phyloP scores from a whole-genome alignment of 257 asterid genomes.

The Paraleonurus japonicus region DNA sequence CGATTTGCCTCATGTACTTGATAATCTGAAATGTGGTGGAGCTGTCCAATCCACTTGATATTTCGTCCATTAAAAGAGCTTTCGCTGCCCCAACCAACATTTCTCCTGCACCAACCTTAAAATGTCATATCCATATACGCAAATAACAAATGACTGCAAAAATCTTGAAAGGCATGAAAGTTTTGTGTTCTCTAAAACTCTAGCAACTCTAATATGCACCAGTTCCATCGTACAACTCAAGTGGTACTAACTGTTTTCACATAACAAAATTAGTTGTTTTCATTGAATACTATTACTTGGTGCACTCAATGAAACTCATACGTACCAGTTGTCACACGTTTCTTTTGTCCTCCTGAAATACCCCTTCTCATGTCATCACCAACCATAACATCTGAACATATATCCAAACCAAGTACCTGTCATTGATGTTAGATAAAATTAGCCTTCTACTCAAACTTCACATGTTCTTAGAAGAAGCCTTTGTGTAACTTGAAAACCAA shows the following conservation, averaged over 20 bases:
- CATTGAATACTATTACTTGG: no score
- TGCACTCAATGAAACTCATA: no score
- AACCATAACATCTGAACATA: constrained; percentile 38
- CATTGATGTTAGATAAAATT: not conserved
- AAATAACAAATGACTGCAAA: not conserved
- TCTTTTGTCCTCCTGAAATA: constrained; percentile 44
- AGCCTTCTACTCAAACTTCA: not conserved
- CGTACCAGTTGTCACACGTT: constrained; percentile 39
- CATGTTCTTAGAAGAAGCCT: not conserved
- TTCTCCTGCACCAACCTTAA: constrained; percentile 36
- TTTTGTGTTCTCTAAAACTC: not conserved
- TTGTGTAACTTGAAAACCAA: constrained; percentile 4
- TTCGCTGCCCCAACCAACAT: constrained; percentile 56
- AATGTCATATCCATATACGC: not conserved
- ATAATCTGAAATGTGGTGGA: constrained; percentile 57
- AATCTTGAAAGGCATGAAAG: not conserved
- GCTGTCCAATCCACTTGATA: constrained; percentile 59
- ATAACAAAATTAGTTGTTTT: no score
- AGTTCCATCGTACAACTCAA: no score
- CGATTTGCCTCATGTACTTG: constrained; percentile 43
- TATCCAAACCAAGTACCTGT: constrained; percentile 39
- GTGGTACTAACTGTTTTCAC: no score
- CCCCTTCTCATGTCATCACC: constrained; percentile 45
- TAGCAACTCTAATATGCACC: no score
- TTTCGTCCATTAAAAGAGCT: constrained; percentile 51